Conservation (phyloP, 2,329 filamentous ascomycete species). For the Arachnomyces sp. region DNA sequence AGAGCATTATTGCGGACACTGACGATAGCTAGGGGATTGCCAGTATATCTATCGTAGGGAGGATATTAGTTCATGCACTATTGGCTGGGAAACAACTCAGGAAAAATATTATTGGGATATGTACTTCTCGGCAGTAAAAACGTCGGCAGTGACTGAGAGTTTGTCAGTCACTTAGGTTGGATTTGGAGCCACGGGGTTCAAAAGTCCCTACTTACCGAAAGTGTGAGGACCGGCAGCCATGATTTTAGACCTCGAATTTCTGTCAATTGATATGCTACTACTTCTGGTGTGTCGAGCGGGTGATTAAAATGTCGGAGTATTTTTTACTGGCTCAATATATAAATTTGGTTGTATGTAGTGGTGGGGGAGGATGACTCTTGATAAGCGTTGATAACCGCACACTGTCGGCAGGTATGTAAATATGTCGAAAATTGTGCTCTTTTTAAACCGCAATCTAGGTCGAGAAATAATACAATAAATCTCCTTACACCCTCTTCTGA, state of each 20-base stretch:
- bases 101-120: constrained; percentile 4
- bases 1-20: constrained; percentile 41
- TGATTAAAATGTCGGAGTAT: no score
- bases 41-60: constrained; percentile 21
- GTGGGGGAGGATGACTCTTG: no score
- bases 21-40: constrained; percentile 56
- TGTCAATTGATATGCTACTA: no score
- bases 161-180: not conserved
- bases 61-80: not conserved
- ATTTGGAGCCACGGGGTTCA: not conserved
- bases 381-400: no score
- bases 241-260: not conserved
- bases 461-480: no score
- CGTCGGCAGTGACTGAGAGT: constrained; percentile 14
- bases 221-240: constrained; percentile 16
- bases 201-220: constrained; percentile 11
- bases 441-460: no score
- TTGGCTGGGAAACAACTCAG: not conserved
- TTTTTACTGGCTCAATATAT: no score
- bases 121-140: constrained; percentile 18
- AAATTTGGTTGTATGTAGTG: no score
- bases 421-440: no score
- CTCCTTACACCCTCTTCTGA: no score
- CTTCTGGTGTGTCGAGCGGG: no score
- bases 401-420: no score